These are phyloP conservation scores for Rhizopogon salebrosus DNA, from an alignment of 768 basidiomycete genomes.

Conservation along the genomic window DNA sequence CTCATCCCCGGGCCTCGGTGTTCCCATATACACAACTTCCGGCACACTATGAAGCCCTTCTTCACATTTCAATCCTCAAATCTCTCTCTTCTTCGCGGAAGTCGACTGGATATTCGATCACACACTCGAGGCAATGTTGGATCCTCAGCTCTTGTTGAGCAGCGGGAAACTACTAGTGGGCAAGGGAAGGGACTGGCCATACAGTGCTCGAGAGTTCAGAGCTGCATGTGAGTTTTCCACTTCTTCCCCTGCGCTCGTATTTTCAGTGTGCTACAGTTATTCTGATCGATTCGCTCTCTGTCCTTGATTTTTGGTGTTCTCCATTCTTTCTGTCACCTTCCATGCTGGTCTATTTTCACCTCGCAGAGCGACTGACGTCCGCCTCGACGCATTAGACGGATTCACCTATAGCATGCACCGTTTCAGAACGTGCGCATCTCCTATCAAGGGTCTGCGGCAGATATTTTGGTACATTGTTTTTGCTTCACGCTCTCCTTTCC, in stretches of 20 bases:
- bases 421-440: slow-evolving; percentile 70
- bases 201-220: slow-evolving; percentile 57
- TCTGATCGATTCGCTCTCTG: background rate
- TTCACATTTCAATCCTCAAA: slow-evolving; percentile 34
- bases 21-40: background rate
- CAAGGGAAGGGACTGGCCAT: slow-evolving; percentile 73
- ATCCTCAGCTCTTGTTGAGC: slow-evolving; percentile 45
- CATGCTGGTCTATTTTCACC: background rate
- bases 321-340: background rate
- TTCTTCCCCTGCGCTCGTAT: background rate
- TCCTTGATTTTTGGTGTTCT: background rate
- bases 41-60: slow-evolving; percentile 4
- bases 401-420: slow-evolving; percentile 77
- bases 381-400: slow-evolving; percentile 41
- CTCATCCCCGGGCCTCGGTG: background rate
- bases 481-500: background rate
- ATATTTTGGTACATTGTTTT: slow-evolving; percentile 60
- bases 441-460: slow-evolving; percentile 78
- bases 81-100: slow-evolving; percentile 57
- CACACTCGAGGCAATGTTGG: slow-evolving; percentile 67
- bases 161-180: slow-evolving; percentile 43
- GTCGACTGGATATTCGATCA: slow-evolving; percentile 80
- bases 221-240: slow-evolving; percentile 52
- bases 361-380: slow-evolving; percentile 52
- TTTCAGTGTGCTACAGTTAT: background rate